A percentile compares a stretch with the other conserved stretches of the same genome.
phyloP scores from a whole-genome alignment of 768 basidiomycete species.

The Tricholoma terreum region DNA sequence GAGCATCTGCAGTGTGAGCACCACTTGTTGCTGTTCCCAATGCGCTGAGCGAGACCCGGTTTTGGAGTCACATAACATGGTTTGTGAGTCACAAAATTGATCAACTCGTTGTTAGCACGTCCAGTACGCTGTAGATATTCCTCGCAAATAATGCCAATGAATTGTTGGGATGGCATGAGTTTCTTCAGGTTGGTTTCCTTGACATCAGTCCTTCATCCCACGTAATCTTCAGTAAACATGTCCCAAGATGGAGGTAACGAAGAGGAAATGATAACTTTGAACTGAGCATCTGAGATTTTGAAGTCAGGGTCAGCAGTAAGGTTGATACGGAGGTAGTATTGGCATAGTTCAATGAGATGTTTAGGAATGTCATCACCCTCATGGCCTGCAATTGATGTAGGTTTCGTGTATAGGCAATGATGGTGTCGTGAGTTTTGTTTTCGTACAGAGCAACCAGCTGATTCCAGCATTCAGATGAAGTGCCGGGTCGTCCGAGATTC shows the following conservation, averaged over 20 bases:
- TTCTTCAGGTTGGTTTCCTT: background rate
- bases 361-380: background rate
- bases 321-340: background rate
- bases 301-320: background rate
- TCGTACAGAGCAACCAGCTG: background rate
- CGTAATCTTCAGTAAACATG: background rate
- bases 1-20: background rate
- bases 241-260: slow-evolving; percentile 1
- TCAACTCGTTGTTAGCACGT: background rate
- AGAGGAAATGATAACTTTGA: no score
- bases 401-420: background rate
- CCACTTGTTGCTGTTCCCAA: background rate
- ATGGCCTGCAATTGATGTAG: background rate
- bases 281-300: background rate
- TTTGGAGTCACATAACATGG: background rate
- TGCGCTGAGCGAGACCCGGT: background rate
- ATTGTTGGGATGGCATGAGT: no score
- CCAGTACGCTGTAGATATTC: background rate
- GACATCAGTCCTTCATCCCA: background rate
- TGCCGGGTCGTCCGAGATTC: no score
- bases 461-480: no score
- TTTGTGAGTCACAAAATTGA: background rate
- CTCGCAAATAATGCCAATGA: background rate
- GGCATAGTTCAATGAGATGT: background rate
- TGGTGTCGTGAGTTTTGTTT: background rate